These are phyloP conservation scores for Triticum timopheevii DNA, from an alignment of 176 grass and related monocot species.

Conservation along the genomic window DNA sequence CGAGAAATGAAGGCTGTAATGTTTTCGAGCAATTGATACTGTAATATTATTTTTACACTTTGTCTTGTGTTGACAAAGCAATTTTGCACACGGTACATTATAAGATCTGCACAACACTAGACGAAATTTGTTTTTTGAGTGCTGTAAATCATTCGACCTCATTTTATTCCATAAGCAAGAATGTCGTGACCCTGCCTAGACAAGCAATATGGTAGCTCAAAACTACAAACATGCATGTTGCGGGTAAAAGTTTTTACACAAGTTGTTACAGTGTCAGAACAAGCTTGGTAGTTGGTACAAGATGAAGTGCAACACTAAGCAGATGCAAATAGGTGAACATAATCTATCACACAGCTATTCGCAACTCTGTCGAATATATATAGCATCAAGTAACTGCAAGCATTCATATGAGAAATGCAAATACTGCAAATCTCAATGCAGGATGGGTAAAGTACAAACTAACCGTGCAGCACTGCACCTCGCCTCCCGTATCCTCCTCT, in stretches of 20 bases:
- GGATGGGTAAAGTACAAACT: no score
- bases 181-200: neutral
- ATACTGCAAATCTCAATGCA: no score
- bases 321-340: neutral
- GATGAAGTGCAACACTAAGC: neutral
- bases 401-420: no score
- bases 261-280: neutral
- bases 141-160: neutral
- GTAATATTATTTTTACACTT: conserved; percentile 28
- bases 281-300: neutral
- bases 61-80: conserved; percentile 1
- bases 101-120: neutral
- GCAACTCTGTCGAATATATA: no score
- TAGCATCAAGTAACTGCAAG: no score
- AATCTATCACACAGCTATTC: no score
- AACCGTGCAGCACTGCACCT: no score
- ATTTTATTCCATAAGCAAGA: neutral
- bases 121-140: neutral
- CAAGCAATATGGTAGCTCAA: neutral
- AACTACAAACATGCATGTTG: neutral
- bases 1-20: neutral
- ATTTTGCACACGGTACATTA: conserved; percentile 7
- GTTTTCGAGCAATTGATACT: neutral
- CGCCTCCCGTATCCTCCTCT: no score
- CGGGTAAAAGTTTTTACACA: neutral